Conservation (phyloP, 2,329 filamentous ascomycete species). For the Rachicladosporium sp. region DNA sequence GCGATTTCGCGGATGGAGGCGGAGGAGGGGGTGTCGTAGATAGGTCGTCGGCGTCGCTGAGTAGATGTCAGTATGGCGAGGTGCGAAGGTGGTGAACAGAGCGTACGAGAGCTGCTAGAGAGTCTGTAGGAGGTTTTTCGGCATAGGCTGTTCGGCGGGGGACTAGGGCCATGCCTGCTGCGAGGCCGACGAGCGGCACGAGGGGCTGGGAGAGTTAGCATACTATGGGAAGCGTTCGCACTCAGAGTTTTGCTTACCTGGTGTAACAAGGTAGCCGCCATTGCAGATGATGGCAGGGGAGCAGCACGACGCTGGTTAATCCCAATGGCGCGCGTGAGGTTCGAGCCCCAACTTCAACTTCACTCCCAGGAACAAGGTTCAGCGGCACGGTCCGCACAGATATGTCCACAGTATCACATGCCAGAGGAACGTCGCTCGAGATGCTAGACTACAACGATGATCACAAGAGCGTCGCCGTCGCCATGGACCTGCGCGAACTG, state of each 20-base stretch:
- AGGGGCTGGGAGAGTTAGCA: conserved; percentile 36
- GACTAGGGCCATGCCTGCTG: conserved; percentile 34
- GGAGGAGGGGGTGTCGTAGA: conserved; percentile 57
- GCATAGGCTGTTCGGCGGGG: conserved; percentile 36
- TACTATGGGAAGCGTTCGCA: no score
- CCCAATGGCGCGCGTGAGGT: no score
- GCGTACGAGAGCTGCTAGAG: conserved; percentile 18
- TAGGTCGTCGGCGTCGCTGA: conserved; percentile 43
- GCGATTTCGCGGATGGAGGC: conserved; percentile 23
- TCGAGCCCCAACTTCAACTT: no score
- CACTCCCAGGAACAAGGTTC: no score
- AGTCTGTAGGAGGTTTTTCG: conserved; percentile 29
- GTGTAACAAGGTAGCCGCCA: no score
- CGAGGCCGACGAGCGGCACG: conserved; percentile 35
- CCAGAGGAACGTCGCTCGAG: no score
- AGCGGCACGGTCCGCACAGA: no score
- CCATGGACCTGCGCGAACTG: conserved; percentile 54
- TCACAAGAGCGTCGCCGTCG: conserved; percentile 29
- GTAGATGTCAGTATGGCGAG: background rate
- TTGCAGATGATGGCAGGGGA: no score
- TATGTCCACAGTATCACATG: no score
- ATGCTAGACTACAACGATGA: conserved; percentile 19
- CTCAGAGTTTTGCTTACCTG: no score
- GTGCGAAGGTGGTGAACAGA: background rate
- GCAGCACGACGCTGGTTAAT: no score